Conservation (phyloP, 1,139 yeast species). For the Suhomyces ambrosiae region DNA sequence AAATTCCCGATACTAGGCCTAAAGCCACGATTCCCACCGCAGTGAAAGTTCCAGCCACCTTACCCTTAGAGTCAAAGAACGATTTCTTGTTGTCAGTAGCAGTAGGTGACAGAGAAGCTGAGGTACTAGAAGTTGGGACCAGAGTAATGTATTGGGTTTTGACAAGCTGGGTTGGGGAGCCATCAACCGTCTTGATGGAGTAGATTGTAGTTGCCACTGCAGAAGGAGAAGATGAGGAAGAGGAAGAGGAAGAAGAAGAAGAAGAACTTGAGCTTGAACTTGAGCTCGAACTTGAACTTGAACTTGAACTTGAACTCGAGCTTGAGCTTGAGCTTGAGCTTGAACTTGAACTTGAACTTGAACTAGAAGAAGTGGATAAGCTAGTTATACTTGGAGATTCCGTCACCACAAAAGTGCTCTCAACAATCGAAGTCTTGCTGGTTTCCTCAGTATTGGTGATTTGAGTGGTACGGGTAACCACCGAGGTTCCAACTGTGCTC, state of each 20-base stretch:
- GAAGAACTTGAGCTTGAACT: conserved; percentile 11
- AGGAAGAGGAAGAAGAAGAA: conserved; percentile 13
- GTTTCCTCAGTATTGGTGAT: conserved; percentile 10
- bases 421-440: conserved; percentile 7
- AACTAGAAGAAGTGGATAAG: neutral
- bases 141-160: conserved; percentile 26
- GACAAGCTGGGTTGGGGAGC: conserved; percentile 24
- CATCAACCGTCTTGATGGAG: conserved; percentile 31
- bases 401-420: conserved; percentile 7
- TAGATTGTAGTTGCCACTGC: conserved; percentile 22
- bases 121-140: conserved; percentile 13
- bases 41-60: conserved; percentile 74
- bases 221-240: conserved; percentile 19
- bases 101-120: conserved; percentile 13
- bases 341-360: neutral
- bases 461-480: conserved; percentile 11
- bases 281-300: neutral
- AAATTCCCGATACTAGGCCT: conserved; percentile 36
- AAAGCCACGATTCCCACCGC: conserved; percentile 62
- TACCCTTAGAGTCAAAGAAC: conserved; percentile 60
- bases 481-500: too few species aligned
- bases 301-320: neutral
- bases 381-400: conserved; percentile 7
- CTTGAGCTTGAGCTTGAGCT: neutral
- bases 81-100: conserved; percentile 19